Base-by-base conservation (phyloP, 2,329 filamentous ascomycete genomes). In the Fusarium nurragi region DNA sequence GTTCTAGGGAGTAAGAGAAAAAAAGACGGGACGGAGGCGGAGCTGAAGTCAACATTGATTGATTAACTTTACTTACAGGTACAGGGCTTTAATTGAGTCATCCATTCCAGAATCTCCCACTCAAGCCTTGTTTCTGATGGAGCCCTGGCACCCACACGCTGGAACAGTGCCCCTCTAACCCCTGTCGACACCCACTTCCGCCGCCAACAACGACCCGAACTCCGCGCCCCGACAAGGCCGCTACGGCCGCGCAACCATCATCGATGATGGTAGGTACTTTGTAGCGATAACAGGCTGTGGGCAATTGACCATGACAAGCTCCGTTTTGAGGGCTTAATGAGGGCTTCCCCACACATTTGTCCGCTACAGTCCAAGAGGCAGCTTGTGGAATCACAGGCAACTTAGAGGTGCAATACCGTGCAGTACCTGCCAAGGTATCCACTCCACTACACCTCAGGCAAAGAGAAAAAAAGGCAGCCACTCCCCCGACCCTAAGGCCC, bases 401-500 rank as follows among this genome's bases (percentile, higher is more conserved):
- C 32, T 30, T 13, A 30, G 5, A 16, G 10, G 50, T 38, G 44
- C 19, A 37, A 25, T 21, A 32, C 47, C 38, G 39, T 49, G 30
- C n/a, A 30, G 48, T 54, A 54, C 54, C 49, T 57, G 21, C 41
- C 53, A 41, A 59, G 34, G 53, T 64, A 61, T 46, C 58, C 65
- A 64, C 64, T 60, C 51, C 63, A 65, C 62, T 60, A 18, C 32
- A 55, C 67, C 66, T 67, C 62, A 74, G 67, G 71, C 68, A 71
- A 70, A 67, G 67, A 64, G 69, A 71, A 71, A 69, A 73, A 73
- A 71, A 71, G 64, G 68, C 66, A 63, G 68, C 68, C 58, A 64
- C 64, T 65, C 69, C 68, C 71, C 71, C 68, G 60, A 70, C 57
- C 54, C 63, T 59, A 54, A 54, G 43, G 54, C 44, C 53, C 49